phyloP scores from a whole-genome alignment of 2,329 filamentous ascomycete species.

The Claviceps monticola region DNA sequence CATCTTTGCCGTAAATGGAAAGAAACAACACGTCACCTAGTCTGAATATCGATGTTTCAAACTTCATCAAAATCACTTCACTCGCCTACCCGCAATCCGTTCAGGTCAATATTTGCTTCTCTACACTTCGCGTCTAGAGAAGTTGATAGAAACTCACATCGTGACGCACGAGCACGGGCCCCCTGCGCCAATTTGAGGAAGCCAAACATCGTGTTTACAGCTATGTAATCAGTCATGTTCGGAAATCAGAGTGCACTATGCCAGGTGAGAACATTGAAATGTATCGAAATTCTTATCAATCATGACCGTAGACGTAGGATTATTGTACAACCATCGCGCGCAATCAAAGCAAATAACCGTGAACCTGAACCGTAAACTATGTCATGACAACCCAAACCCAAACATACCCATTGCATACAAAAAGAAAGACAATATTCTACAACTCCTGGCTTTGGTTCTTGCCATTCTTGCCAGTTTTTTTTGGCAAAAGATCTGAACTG shows the following conservation, averaged over 20 bases:
- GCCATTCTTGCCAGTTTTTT: slow-evolving; percentile 88
- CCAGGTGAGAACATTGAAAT: background rate
- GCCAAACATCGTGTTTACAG: too few species aligned
- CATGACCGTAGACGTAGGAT: slow-evolving; percentile 53
- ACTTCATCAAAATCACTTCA: background rate
- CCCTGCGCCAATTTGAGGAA: too few species aligned
- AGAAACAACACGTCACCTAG: background rate
- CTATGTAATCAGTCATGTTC: too few species aligned
- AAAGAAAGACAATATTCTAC: slow-evolving; percentile 44
- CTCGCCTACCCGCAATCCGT: background rate
- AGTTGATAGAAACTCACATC: too few species aligned
- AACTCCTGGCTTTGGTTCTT: slow-evolving; percentile 92
- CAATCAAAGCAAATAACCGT: slow-evolving; percentile 38
- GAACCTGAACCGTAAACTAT: slow-evolving; percentile 65
- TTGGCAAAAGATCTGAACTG: slow-evolving; percentile 79
- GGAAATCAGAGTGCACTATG: too few species aligned
- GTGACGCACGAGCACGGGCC: too few species aligned
- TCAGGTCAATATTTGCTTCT: background rate
- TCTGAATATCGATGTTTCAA: background rate
- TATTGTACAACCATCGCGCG: slow-evolving; percentile 60
- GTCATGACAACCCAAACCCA: slow-evolving; percentile 66
- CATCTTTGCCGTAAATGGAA: background rate
- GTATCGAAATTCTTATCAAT: slow-evolving; percentile 22
- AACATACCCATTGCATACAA: slow-evolving; percentile 42
- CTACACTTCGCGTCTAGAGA: too few species aligned